Conservation (phyloP, 306 rosid species). For the Pyrus bretschneideri region DNA sequence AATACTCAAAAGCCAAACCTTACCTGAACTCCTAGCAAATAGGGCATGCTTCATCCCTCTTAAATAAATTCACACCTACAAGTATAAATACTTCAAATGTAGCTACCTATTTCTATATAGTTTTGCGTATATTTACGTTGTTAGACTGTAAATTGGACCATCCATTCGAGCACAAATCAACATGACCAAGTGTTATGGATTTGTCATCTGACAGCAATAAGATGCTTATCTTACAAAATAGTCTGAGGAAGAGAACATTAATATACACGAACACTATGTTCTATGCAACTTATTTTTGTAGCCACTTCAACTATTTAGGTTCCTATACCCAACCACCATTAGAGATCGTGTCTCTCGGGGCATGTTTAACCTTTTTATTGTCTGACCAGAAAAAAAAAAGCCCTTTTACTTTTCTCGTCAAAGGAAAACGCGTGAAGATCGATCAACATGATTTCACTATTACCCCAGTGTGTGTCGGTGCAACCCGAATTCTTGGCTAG, state of each 20-base stretch:
- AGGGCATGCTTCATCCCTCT: background rate
- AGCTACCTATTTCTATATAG: background rate
- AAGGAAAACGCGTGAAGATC: background rate
- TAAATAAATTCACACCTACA: too few relatives aligned
- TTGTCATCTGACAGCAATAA: background rate
- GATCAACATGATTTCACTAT: background rate
- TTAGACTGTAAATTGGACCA: background rate
- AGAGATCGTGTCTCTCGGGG: background rate
- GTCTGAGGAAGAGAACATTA: background rate
- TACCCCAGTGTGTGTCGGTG: conserved; percentile 3
- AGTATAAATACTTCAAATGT: background rate
- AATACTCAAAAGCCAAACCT: background rate
- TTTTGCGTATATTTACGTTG: background rate
- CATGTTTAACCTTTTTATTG: background rate
- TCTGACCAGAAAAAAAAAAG: too few relatives aligned
- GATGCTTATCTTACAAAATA: background rate
- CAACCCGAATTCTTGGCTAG: background rate
- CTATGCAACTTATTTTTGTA: background rate
- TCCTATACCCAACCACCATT: background rate
- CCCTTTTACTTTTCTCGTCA: background rate
- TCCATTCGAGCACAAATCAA: background rate
- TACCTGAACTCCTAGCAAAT: background rate
- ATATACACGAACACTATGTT: background rate
- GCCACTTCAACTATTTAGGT: background rate
- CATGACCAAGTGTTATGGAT: background rate